Conservation (phyloP, 2,329 filamentous ascomycete species). For the Pseudocercospora fuligena region DNA sequence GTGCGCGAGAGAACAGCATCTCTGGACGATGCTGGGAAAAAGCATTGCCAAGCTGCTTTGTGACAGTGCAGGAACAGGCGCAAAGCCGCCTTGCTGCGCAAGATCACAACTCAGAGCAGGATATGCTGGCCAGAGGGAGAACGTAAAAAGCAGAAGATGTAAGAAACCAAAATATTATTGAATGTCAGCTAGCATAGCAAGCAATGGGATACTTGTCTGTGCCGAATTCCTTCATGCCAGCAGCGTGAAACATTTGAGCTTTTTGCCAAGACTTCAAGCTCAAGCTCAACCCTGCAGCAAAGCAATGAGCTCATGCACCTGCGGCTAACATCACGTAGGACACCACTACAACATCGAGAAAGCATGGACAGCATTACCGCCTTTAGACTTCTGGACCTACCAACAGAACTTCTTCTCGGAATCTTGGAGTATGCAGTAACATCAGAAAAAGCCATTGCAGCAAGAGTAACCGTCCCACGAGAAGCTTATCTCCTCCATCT, state of each 20-base stretch:
- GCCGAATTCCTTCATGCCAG: background rate
- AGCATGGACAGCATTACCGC: background rate
- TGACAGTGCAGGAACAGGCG: background rate
- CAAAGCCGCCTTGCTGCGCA: background rate
- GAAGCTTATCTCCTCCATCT: constrained; percentile 13
- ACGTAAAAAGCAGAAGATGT: background rate
- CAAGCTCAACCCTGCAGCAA: background rate
- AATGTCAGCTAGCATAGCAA: background rate
- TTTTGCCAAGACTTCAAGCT: background rate
- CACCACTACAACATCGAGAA: too few relatives aligned
- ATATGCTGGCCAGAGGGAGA: background rate
- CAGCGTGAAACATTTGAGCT: background rate
- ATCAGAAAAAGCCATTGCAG: background rate
- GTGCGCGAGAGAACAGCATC: background rate
- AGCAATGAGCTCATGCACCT: background rate
- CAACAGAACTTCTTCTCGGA: constrained; percentile 1
- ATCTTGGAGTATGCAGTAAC: constrained; percentile 6
- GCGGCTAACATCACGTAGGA: background rate
- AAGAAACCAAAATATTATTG: background rate
- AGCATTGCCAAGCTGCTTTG: background rate
- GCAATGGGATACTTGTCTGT: background rate
- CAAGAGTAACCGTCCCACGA: constrained; percentile 8
- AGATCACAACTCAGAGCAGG: background rate
- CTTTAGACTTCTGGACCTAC: background rate
- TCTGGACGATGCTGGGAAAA: background rate